A percentile compares a stretch with the other conserved stretches of the same genome.
phyloP scores from a whole-genome alignment of 805 yeast genomes.

The Blastobotrys peoriensis region DNA sequence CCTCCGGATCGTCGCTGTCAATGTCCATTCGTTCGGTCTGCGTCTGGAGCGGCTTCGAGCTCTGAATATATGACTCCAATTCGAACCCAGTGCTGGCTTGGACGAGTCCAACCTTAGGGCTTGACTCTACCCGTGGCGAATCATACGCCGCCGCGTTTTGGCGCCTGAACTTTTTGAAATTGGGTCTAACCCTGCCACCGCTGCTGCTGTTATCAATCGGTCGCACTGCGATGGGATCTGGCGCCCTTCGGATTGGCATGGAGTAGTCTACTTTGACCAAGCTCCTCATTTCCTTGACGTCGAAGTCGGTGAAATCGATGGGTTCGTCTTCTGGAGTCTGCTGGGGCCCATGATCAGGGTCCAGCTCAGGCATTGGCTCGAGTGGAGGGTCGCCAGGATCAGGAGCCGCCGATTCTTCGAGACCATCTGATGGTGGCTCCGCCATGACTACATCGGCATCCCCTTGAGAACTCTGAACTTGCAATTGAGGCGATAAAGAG shows the following conservation, averaged over 20 bases:
- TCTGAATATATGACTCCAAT: neutral
- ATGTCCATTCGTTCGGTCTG: too few species aligned
- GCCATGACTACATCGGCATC: neutral
- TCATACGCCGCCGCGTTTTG: neutral
- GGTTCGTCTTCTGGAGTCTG: neutral
- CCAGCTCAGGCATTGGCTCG: conserved; percentile 7
- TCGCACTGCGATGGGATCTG: neutral
- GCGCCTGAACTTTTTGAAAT: conserved; percentile 17
- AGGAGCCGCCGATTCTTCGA: neutral
- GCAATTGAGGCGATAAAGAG: neutral
- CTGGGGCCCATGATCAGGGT: neutral
- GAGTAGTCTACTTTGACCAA: conserved; percentile 16
- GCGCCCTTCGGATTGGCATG: conserved; percentile 6
- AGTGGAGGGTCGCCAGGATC: conserved; percentile 2
- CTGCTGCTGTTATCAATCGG: neutral
- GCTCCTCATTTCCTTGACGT: conserved; percentile 8
- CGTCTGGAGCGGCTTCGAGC: neutral
- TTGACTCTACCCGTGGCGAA: neutral
- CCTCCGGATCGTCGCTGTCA: neutral
- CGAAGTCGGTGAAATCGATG: conserved; percentile 4
- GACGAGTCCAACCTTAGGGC: neutral
- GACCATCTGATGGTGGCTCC: neutral
- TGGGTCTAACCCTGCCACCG: conserved; percentile 10
- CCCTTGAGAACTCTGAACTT: neutral
- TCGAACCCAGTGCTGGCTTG: neutral